Conservation (phyloP, 2,329 filamentous ascomycete species). For the Keithomyces neogunnii region DNA sequence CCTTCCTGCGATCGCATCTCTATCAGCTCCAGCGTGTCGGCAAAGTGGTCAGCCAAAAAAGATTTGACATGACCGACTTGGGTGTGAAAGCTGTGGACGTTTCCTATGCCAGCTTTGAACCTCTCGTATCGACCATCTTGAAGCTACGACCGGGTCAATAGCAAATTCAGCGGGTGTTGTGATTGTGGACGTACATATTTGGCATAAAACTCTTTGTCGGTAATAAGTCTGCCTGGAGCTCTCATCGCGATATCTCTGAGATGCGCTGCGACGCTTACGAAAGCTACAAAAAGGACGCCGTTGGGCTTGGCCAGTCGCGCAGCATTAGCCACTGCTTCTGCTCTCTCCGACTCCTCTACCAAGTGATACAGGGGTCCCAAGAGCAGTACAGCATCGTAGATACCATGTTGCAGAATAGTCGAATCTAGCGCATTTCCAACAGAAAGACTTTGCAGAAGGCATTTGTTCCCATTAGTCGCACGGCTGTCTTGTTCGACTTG, state of each 20-base stretch:
- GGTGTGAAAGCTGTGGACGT: slow-evolving; percentile 5
- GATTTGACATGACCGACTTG: slow-evolving; percentile 1
- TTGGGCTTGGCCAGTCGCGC: slow-evolving; percentile 1
- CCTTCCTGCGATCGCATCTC: slow-evolving; percentile 9
- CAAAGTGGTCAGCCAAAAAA: slow-evolving; percentile 6
- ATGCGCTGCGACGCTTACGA: slow-evolving; percentile 6
- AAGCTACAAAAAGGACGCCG: slow-evolving; percentile 4
- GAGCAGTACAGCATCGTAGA: slow-evolving; percentile 8
- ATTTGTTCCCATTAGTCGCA: background rate
- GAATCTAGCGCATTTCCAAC: slow-evolving; percentile 5
- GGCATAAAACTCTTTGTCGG: slow-evolving; percentile 2
- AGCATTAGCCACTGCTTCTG: slow-evolving; percentile 4
- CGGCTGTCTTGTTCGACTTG: slow-evolving; percentile 3
- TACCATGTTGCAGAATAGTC: background rate
- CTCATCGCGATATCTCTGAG: slow-evolving; percentile 7
- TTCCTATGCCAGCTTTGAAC: background rate
- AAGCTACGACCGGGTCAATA: background rate
- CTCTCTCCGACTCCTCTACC: slow-evolving; percentile 5
- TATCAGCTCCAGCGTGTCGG: slow-evolving; percentile 5
- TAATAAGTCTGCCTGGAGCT: slow-evolving; percentile 1
- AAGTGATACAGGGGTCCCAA: slow-evolving; percentile 8
- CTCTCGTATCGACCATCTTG: slow-evolving; percentile 4
- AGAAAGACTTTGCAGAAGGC: slow-evolving; percentile 3
- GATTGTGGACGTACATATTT: slow-evolving; percentile 5
- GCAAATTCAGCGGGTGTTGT: background rate